Evolutionary conservation across 345 rosid species (phyloP).

Genomic region (Kernera saxatilis): DNA sequence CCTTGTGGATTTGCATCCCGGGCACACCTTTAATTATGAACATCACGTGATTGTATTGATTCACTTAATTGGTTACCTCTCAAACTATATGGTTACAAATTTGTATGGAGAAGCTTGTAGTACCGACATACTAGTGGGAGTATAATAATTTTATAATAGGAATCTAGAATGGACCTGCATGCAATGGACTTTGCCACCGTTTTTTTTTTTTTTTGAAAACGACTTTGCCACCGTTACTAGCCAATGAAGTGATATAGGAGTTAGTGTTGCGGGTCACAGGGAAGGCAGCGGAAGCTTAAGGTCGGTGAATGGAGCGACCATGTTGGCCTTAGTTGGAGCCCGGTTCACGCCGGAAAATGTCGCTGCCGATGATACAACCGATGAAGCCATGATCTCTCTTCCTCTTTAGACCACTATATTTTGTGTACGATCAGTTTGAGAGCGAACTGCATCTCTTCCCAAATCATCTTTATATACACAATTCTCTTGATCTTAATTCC

Average conservation of each 20-base stretch:
- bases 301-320: conserved; percentile 42
- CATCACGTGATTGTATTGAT: not conserved
- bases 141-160: not conserved
- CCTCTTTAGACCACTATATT: not conserved
- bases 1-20: not conserved
- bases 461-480: not conserved
- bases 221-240: conserved; percentile 40
- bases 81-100: not conserved
- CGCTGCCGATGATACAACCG: not conserved
- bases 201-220: too few relatives aligned
- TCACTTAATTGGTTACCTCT: not conserved
- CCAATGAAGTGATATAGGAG: conserved; percentile 30
- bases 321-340: conserved; percentile 17
- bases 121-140: not conserved
- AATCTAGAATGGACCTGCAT: conserved; percentile 25
- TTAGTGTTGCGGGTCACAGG: conserved; percentile 27
- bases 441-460: not conserved
- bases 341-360: not conserved
- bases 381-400: not conserved
- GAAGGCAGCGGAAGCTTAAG: conserved; percentile 31
- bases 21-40: not conserved
- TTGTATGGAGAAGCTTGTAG: not conserved
- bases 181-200: conserved; percentile 29
- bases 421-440: not conserved
- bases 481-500: not conserved